Evolutionary conservation across 2,329 filamentous ascomycete species (phyloP).

Genomic region (Mollisiaceae sp.): DNA sequence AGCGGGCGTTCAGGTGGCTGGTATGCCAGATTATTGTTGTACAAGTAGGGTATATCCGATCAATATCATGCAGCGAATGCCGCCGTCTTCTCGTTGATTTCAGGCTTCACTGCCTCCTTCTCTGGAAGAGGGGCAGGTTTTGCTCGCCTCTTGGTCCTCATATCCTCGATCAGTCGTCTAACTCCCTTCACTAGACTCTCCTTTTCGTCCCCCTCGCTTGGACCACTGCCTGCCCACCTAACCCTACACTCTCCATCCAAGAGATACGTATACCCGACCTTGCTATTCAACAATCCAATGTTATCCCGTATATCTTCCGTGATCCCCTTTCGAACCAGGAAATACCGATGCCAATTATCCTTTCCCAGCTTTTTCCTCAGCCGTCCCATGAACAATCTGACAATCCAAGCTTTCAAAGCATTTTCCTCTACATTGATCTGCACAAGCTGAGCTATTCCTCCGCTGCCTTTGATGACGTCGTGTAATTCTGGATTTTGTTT

Average conservation of each 20-base stretch:
- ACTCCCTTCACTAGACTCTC: slow-evolving; percentile 70
- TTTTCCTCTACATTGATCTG: slow-evolving; percentile 91
- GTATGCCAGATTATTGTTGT: slow-evolving; percentile 35
- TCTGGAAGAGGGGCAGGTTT: slow-evolving; percentile 10
- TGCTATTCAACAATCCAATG: slow-evolving; percentile 80
- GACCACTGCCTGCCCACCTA: slow-evolving; percentile 88
- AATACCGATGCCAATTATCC: slow-evolving; percentile 64
- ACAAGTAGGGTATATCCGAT: slow-evolving; percentile 40
- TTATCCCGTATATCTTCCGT: slow-evolving; percentile 65
- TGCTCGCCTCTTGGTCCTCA: slow-evolving; percentile 44
- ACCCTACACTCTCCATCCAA: slow-evolving; percentile 88
- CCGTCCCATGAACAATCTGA: slow-evolving; percentile 60
- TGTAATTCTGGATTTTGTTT: slow-evolving; percentile 73
- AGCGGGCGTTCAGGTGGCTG: slow-evolving; percentile 38
- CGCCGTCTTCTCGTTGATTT: slow-evolving; percentile 16
- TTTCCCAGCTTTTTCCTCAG: slow-evolving; percentile 56
- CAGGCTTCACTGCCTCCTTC: slow-evolving; percentile 20
- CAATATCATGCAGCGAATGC: slow-evolving; percentile 31
- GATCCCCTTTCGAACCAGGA: slow-evolving; percentile 62
- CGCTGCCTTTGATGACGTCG: slow-evolving; percentile 59
- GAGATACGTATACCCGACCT: slow-evolving; percentile 87
- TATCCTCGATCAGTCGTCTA: slow-evolving; percentile 64
- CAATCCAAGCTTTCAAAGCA: slow-evolving; percentile 64
- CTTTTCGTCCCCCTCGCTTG: slow-evolving; percentile 68
- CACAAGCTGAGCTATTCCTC: slow-evolving; percentile 72